Evolutionary conservation across 2,329 filamentous ascomycete species (phyloP).

Genomic region (Neophaeococcomyces aloes): DNA sequence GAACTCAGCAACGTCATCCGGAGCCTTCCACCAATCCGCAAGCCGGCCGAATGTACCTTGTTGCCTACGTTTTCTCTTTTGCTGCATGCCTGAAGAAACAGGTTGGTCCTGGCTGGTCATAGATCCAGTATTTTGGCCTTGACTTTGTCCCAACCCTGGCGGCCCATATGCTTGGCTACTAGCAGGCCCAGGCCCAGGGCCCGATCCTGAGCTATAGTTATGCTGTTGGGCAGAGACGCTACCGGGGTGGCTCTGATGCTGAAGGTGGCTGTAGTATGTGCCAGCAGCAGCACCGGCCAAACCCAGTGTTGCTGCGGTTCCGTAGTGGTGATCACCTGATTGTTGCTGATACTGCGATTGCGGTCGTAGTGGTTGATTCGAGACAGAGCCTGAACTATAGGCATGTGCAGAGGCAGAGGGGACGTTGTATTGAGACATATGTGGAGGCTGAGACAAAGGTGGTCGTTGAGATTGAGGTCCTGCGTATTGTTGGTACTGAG

Average conservation of each 20-base stretch:
- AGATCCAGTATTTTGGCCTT: conserved; percentile 5
- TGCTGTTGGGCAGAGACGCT: conserved; percentile 28
- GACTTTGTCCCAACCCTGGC: background rate
- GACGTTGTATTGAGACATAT: background rate
- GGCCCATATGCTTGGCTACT: no score
- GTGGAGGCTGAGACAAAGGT: no score
- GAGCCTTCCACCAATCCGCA: conserved; percentile 52
- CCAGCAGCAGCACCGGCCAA: conserved; percentile 32
- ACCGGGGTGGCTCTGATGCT: conserved; percentile 24
- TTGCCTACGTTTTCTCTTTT: conserved; percentile 37
- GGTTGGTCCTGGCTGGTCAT: conserved; percentile 20
- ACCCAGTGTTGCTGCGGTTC: conserved; percentile 29
- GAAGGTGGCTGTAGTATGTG: conserved; percentile 31
- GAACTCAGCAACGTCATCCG: conserved; percentile 54
- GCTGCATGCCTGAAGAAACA: conserved; percentile 11
- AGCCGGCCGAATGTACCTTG: conserved; percentile 46
- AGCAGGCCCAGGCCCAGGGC: no score
- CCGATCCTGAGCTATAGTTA: conserved; percentile 17
- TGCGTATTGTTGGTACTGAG: no score
- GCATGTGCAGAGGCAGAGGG: background rate
- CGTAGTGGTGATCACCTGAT: conserved; percentile 26
- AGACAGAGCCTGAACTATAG: conserved; percentile 17
- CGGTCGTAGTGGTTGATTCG: conserved; percentile 15
- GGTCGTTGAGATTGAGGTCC: no score
- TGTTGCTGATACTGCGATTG: conserved; percentile 8